Percentiles rank a stretch among this genome's conserved stretches.
phyloP scores from a whole-genome alignment of 2,329 filamentous ascomycete genomes.

The Scedosporium boydii region DNA sequence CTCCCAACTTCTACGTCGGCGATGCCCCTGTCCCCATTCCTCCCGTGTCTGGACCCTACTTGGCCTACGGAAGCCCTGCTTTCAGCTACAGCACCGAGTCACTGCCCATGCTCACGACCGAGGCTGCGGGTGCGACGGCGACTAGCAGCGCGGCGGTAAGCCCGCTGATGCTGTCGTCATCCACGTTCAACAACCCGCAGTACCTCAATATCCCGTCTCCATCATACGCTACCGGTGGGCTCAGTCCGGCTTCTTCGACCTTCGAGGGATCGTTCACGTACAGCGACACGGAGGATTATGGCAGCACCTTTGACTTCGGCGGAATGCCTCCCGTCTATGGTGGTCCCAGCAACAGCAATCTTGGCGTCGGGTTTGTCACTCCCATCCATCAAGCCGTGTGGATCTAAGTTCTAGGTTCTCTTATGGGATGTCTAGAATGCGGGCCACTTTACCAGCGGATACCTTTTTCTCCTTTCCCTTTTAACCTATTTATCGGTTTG shows the following conservation, averaged over 20 bases:
- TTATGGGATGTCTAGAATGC: neutral
- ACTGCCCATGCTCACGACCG: slow-evolving; percentile 43
- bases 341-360: slow-evolving; percentile 26
- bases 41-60: slow-evolving; percentile 31
- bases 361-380: slow-evolving; percentile 50
- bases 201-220: slow-evolving; percentile 57
- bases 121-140: slow-evolving; percentile 34
- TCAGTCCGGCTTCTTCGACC: slow-evolving; percentile 54
- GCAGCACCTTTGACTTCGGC: slow-evolving; percentile 34
- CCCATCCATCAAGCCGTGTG: slow-evolving; percentile 44
- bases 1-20: slow-evolving; percentile 42
- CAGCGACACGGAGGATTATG: slow-evolving; percentile 52
- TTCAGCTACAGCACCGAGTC: slow-evolving; percentile 59
- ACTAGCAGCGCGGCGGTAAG: slow-evolving; percentile 37
- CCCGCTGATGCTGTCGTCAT: slow-evolving; percentile 36
- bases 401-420: slow-evolving; percentile 27
- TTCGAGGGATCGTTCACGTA: slow-evolving; percentile 54
- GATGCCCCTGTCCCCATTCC: slow-evolving; percentile 32
- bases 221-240: slow-evolving; percentile 43
- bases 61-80: slow-evolving; percentile 46
- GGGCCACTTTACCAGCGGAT: neutral
- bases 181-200: slow-evolving; percentile 42
- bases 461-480: neutral
- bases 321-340: slow-evolving; percentile 22
- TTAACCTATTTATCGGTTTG: neutral